A percentile compares a stretch with the other conserved stretches of the same genome.
These are phyloP conservation scores for Phyllosticta paracitricarpa DNA, from an alignment of 2,329 filamentous ascomycete species.

Conservation along the genomic window DNA sequence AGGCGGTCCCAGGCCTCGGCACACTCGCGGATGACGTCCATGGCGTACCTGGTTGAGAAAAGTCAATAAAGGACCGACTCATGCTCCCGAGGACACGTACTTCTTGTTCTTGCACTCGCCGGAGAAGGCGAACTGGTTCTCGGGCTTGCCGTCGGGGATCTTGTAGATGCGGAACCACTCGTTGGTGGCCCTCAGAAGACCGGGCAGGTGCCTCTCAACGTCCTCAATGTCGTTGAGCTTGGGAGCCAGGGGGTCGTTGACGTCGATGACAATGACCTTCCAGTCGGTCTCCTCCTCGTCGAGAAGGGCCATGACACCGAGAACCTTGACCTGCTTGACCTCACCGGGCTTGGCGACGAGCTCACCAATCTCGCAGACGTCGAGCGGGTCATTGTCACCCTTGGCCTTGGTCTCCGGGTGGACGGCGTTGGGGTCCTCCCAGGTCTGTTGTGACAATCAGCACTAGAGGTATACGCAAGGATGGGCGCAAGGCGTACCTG, in stretches of 20 bases:
- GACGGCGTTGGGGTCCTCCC: slow-evolving; percentile 93
- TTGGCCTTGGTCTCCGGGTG: slow-evolving; percentile 99
- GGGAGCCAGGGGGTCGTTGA: slow-evolving; percentile 90
- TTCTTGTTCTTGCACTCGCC: slow-evolving; percentile 99
- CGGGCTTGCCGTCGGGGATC: slow-evolving; percentile 99
- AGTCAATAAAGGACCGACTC: slow-evolving; percentile 12
- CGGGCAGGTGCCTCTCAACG: slow-evolving; percentile 94
- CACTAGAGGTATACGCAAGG: slow-evolving; percentile 9
- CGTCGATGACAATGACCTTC: slow-evolving; percentile 99
- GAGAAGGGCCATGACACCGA: slow-evolving; percentile 97
- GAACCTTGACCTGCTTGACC: slow-evolving; percentile 99
- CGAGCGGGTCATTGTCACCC: slow-evolving; percentile 97
- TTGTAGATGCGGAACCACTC: slow-evolving; percentile 99
- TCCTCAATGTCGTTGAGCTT: slow-evolving; percentile 99
- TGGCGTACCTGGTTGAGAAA: slow-evolving; percentile 60
- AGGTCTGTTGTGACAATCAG: slow-evolving; percentile 56
- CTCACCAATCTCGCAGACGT: slow-evolving; percentile 99
- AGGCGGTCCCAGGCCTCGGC: slow-evolving; percentile 95
- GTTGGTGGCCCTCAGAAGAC: slow-evolving; percentile 93
- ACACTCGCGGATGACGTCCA: slow-evolving; percentile 92
- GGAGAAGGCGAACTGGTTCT: slow-evolving; percentile 99
- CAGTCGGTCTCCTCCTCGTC: slow-evolving; percentile 99
- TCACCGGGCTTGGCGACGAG: slow-evolving; percentile 91
- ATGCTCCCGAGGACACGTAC: slow-evolving; percentile 35
- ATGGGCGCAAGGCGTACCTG: slow-evolving; percentile 51